Conservation (phyloP, 371 early-diverging fungal species). For the Mucor velutinosus region DNA sequence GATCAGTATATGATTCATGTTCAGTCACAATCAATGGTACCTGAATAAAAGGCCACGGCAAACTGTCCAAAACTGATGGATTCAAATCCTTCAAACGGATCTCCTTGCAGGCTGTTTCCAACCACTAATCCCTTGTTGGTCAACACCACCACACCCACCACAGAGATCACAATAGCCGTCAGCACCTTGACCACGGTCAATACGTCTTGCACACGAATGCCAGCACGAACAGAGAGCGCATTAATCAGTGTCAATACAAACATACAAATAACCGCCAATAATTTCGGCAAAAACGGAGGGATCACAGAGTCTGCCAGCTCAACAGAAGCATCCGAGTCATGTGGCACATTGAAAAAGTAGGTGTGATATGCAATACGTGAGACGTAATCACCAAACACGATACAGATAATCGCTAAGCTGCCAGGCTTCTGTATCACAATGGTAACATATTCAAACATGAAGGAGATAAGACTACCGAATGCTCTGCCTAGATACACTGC, state of each 20-base stretch:
- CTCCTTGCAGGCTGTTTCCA: slow-evolving; percentile 62
- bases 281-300: slow-evolving; percentile 65
- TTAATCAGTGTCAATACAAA: slow-evolving; percentile 71
- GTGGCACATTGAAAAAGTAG: slow-evolving; percentile 49
- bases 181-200: slow-evolving; percentile 82
- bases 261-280: slow-evolving; percentile 69
- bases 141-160: slow-evolving; percentile 75
- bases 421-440: slow-evolving; percentile 74
- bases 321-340: slow-evolving; percentile 47
- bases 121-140: slow-evolving; percentile 55
- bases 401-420: slow-evolving; percentile 75
- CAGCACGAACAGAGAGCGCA: slow-evolving; percentile 70
- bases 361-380: slow-evolving; percentile 66
- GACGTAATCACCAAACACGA: slow-evolving; percentile 79
- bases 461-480: slow-evolving; percentile 78
- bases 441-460: slow-evolving; percentile 80
- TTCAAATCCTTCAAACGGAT: slow-evolving; percentile 63
- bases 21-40: slow-evolving; percentile 16
- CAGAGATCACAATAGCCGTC: slow-evolving; percentile 74
- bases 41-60: slow-evolving; percentile 78
- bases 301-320: slow-evolving; percentile 53
- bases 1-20: not conserved
- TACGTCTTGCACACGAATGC: slow-evolving; percentile 78
- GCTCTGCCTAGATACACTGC: slow-evolving; percentile 80
- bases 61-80: slow-evolving; percentile 66